Evolutionary conservation across 2,329 filamentous ascomycete species (phyloP).

Genomic region (Aureobasidium pullulans): DNA sequence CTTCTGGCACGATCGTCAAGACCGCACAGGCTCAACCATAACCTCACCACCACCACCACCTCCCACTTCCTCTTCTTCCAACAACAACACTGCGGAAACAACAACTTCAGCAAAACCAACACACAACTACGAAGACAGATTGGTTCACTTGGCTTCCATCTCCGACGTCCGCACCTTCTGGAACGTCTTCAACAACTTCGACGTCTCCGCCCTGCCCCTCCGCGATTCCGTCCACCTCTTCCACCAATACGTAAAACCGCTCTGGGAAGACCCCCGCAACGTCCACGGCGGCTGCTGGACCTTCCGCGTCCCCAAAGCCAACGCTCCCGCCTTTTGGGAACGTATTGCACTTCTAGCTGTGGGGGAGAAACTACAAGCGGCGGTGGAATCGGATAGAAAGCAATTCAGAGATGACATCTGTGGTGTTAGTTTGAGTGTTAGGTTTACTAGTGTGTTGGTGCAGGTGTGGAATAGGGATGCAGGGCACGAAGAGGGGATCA

Average conservation of each 20-base stretch:
- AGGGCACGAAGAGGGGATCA: constrained; percentile 69
- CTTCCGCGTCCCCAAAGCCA: constrained; percentile 75
- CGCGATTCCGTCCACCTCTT: constrained; percentile 66
- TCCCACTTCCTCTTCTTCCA: constrained; percentile 9
- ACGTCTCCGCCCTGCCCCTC: constrained; percentile 64
- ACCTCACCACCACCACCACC: neutral
- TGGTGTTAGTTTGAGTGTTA: constrained; percentile 77
- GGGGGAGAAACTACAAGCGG: constrained; percentile 70
- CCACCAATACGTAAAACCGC: constrained; percentile 72
- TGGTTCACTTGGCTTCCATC: constrained; percentile 39
- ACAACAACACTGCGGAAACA: no score
- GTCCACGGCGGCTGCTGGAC: constrained; percentile 83
- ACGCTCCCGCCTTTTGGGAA: constrained; percentile 68
- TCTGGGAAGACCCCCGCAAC: constrained; percentile 84
- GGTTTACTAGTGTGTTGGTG: constrained; percentile 83
- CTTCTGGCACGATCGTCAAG: constrained; percentile 45
- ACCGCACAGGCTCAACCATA: constrained; percentile 20
- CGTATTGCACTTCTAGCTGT: constrained; percentile 75
- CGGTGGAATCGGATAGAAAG: constrained; percentile 52
- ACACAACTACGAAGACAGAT: constrained; percentile 36
- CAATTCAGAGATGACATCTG: constrained; percentile 72
- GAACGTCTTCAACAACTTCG: constrained; percentile 59
- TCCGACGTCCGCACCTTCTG: constrained; percentile 44
- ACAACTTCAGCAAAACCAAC: constrained; percentile 16
- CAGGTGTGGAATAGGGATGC: constrained; percentile 90